These are phyloP conservation scores for Wickerhamomyces sp. DNA, from an alignment of 1,139 yeast species.

Conservation along the genomic window DNA sequence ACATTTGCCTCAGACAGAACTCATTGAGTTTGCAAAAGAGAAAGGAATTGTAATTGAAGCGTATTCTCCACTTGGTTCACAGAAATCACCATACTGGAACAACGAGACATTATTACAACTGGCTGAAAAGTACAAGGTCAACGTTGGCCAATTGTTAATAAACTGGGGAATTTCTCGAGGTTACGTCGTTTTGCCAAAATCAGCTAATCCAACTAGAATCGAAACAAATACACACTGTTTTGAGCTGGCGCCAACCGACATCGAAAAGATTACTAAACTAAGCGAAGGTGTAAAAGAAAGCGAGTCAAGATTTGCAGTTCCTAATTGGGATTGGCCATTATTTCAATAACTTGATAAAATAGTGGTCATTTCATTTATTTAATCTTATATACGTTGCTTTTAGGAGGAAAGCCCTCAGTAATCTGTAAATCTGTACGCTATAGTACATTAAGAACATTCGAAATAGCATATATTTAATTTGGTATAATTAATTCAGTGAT, in stretches of 20 bases:
- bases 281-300: slow-evolving; percentile 44
- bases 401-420: not conserved
- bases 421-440: not conserved
- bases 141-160: slow-evolving; percentile 59
- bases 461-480: too few relatives aligned
- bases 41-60: slow-evolving; percentile 65
- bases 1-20: slow-evolving; percentile 62
- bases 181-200: slow-evolving; percentile 69
- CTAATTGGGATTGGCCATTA: slow-evolving; percentile 1
- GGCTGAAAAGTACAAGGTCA: slow-evolving; percentile 50
- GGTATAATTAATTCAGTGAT: too few relatives aligned
- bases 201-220: slow-evolving; percentile 58
- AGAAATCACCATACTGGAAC: slow-evolving; percentile 59
- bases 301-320: slow-evolving; percentile 36
- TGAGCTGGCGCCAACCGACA: slow-evolving; percentile 51
- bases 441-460: too few relatives aligned
- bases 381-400: not conserved
- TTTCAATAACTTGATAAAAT: not conserved
- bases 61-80: slow-evolving; percentile 78
- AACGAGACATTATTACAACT: slow-evolving; percentile 44
- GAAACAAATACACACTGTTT: slow-evolving; percentile 50
- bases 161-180: slow-evolving; percentile 75
- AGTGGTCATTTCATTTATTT: not conserved
- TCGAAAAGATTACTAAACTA: slow-evolving; percentile 42
- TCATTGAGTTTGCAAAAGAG: slow-evolving; percentile 48